phyloP scores from a whole-genome alignment of 2,329 filamentous ascomycete genomes.

The Domatiomyces globalis region DNA sequence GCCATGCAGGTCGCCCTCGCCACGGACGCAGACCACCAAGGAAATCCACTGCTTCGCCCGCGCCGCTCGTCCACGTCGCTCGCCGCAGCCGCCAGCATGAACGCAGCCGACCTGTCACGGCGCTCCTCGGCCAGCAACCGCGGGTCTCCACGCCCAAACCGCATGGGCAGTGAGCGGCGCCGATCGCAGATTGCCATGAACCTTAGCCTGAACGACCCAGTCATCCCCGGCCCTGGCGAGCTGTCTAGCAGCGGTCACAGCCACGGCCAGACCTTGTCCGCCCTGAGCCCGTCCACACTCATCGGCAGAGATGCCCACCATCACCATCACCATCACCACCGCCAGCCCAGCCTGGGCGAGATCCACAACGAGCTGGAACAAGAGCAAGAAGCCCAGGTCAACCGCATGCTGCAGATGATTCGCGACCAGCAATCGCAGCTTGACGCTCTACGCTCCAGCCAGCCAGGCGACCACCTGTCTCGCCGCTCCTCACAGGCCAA shows the following conservation, averaged over 20 bases:
- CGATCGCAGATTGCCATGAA: conserved; percentile 29
- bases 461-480: conserved; percentile 11
- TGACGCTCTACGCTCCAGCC: conserved; percentile 23
- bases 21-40: conserved; percentile 19
- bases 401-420: conserved; percentile 37
- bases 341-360: conserved; percentile 35
- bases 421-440: conserved; percentile 34
- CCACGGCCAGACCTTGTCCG: conserved; percentile 26
- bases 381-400: conserved; percentile 39
- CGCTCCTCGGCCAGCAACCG: conserved; percentile 27
- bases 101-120: conserved; percentile 54
- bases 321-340: conserved; percentile 36
- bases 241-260: conserved; percentile 26
- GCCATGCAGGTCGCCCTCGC: conserved; percentile 16
- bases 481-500: conserved; percentile 6
- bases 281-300: conserved; percentile 30
- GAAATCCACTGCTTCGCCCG: conserved; percentile 31
- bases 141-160: conserved; percentile 21
- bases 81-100: conserved; percentile 62
- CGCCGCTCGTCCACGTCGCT: conserved; percentile 53
- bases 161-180: conserved; percentile 27
- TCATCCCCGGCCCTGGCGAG: conserved; percentile 25
- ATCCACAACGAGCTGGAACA: conserved; percentile 38
- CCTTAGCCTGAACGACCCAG: conserved; percentile 28
- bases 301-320: conserved; percentile 34